Evolutionary conservation across 1,139 yeast genomes (phyloP).

Genomic region (Geotrichum histeridarum): DNA sequence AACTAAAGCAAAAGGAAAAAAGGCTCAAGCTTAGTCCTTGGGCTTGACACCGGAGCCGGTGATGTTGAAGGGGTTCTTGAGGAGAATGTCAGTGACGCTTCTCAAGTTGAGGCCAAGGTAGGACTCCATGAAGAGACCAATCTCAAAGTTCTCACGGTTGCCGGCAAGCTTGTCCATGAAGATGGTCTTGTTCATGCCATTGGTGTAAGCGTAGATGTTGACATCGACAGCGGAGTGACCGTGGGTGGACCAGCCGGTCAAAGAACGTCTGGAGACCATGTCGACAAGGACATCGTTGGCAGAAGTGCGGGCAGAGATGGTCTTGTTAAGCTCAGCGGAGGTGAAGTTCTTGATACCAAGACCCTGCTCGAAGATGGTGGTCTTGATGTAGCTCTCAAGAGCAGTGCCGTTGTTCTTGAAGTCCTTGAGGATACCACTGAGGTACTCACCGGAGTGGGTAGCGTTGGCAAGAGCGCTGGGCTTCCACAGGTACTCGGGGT

Average conservation of each 20-base stretch:
- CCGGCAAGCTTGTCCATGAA: slow-evolving; percentile 33
- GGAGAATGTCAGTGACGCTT: slow-evolving; percentile 43
- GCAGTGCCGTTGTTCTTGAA: slow-evolving; percentile 29
- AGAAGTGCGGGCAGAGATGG: slow-evolving; percentile 28
- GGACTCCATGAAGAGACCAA: slow-evolving; percentile 64
- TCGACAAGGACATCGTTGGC: slow-evolving; percentile 49
- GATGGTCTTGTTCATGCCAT: slow-evolving; percentile 42
- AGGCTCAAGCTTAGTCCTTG: neutral
- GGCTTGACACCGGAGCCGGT: neutral
- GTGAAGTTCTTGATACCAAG: slow-evolving; percentile 58
- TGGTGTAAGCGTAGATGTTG: slow-evolving; percentile 69
- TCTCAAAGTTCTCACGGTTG: slow-evolving; percentile 73
- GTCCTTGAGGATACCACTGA: slow-evolving; percentile 42
- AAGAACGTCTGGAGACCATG: slow-evolving; percentile 64
- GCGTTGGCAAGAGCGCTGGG: slow-evolving; percentile 65
- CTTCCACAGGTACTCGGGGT: slow-evolving; percentile 71
- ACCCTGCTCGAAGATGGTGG: slow-evolving; percentile 37
- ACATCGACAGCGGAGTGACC: slow-evolving; percentile 92
- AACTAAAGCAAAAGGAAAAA: neutral
- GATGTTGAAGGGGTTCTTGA: slow-evolving; percentile 1
- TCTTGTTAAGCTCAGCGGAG: slow-evolving; percentile 43
- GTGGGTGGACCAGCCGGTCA: slow-evolving; percentile 82
- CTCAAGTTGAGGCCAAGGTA: slow-evolving; percentile 53
- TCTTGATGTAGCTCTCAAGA: neutral
- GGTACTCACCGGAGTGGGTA: slow-evolving; percentile 67